Percentiles rank a stretch among this genome's conserved stretches.
Evolutionary conservation across 2,329 filamentous ascomycete species (phyloP).

Genomic region (Pezicula radicicola): DNA sequence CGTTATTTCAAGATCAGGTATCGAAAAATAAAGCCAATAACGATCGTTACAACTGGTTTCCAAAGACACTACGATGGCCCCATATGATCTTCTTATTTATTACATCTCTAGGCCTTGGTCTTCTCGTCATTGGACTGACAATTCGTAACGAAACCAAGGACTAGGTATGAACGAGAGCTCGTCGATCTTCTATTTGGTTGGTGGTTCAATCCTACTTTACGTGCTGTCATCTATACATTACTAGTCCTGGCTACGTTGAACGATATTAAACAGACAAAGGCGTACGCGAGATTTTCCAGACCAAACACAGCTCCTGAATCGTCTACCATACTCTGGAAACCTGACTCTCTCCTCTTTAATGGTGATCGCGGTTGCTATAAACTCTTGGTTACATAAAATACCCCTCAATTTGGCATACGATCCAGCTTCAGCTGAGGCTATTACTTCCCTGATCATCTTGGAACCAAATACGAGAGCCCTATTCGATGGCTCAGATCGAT

Average conservation of each 20-base stretch:
- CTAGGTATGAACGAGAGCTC: slow-evolving; percentile 4
- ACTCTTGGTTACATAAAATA: slow-evolving; percentile 6
- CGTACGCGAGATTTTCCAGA: slow-evolving; percentile 10
- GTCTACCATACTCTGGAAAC: slow-evolving; percentile 9
- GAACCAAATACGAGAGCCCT: slow-evolving; percentile 6
- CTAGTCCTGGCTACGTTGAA: slow-evolving; percentile 8
- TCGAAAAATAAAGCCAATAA: no score
- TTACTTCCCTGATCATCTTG: slow-evolving; percentile 7
- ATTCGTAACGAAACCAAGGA: slow-evolving; percentile 7
- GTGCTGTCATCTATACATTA: slow-evolving; percentile 11
- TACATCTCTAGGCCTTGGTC: slow-evolving; percentile 7
- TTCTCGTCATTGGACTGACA: slow-evolving; percentile 4
- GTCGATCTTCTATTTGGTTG: slow-evolving; percentile 11
- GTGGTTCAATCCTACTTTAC: slow-evolving; percentile 12
- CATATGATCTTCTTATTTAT: slow-evolving; percentile 7
- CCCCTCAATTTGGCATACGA: slow-evolving; percentile 11
- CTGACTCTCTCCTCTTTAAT: slow-evolving; percentile 5
- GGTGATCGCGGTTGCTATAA: slow-evolving; percentile 4
- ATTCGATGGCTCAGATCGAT: slow-evolving; percentile 12
- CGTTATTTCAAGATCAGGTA: no score
- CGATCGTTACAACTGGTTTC: slow-evolving; percentile 12
- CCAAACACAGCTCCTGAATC: slow-evolving; percentile 2
- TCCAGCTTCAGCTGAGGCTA: slow-evolving; percentile 4
- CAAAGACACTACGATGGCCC: slow-evolving; percentile 4
- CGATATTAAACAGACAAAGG: slow-evolving; percentile 11